Evolutionary conservation across 345 rosid genomes (phyloP).

Genomic region (Theobroma cacao): DNA sequence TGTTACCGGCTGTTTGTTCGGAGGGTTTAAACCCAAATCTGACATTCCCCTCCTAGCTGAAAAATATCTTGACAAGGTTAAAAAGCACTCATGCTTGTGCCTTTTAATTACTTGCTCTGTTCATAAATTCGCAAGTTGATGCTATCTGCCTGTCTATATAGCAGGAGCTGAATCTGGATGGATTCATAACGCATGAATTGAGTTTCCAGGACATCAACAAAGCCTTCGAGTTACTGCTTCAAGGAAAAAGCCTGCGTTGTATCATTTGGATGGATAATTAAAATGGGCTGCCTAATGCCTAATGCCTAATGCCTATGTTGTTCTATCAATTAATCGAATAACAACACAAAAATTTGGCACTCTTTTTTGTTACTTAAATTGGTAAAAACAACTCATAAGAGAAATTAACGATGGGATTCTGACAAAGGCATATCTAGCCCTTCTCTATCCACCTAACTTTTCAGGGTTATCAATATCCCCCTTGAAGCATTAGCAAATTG

Average conservation of each 20-base stretch:
- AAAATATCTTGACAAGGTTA: conserved; percentile 4
- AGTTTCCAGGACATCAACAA: conserved; percentile 10
- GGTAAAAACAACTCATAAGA: too few species aligned
- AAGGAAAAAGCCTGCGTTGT: conserved; percentile 16
- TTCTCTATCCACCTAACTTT: too few species aligned
- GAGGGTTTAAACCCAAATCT: conserved; percentile 11
- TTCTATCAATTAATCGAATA: not conserved
- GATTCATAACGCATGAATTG: conserved; percentile 13
- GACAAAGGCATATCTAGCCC: too few species aligned
- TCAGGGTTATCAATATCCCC: too few species aligned
- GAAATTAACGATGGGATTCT: too few species aligned
- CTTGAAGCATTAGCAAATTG: too few species aligned
- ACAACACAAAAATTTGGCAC: not conserved
- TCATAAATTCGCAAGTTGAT: not conserved
- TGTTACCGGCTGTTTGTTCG: not conserved
- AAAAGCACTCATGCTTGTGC: not conserved
- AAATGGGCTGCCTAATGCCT: too few species aligned
- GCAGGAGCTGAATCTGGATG: conserved; percentile 15
- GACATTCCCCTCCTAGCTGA: not conserved
- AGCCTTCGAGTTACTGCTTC: conserved; percentile 5
- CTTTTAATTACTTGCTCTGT: not conserved
- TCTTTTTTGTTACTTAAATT: too few species aligned
- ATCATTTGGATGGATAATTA: conserved; percentile 12
- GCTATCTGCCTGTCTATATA: not conserved
- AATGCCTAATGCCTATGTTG: too few species aligned